Percentiles rank a stretch among this genome's conserved stretches.
Conservation (phyloP, 139 green algal species). For the Protoeuglena noctilucae region DNA sequence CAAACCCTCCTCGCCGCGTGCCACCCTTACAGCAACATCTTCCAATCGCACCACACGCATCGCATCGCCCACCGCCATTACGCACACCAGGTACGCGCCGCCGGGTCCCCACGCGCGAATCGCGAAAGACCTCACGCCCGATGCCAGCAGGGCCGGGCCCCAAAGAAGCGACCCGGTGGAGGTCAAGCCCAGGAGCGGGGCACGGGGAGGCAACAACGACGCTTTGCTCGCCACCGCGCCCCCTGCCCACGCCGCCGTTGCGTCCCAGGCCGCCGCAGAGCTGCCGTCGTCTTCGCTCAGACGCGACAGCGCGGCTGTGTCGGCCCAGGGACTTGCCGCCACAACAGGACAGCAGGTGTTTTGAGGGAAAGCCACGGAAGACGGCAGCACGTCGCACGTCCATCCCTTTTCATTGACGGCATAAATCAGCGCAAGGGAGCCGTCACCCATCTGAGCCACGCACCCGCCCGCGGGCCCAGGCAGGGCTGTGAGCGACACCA, state of each 20-base stretch:
- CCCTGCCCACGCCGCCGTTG: slow-evolving; percentile 6
- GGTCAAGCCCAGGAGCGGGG: slow-evolving; percentile 38
- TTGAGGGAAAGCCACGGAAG: no score
- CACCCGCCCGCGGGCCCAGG: not conserved
- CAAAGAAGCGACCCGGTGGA: slow-evolving; percentile 32
- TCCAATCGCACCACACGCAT: slow-evolving; percentile 32
- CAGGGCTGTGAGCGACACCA: not conserved
- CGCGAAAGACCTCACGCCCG: slow-evolving; percentile 39
- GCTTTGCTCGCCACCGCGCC: not conserved
- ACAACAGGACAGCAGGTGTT: no score
- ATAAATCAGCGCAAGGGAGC: not conserved
- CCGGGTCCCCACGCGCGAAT: slow-evolving; percentile 24
- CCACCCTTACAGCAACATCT: slow-evolving; percentile 10
- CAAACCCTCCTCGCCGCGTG: not conserved
- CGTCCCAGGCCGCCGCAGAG: slow-evolving; percentile 8
- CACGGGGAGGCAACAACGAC: slow-evolving; percentile 3
- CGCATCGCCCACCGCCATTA: slow-evolving; percentile 22
- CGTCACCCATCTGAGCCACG: not conserved
- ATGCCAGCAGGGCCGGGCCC: slow-evolving; percentile 23
- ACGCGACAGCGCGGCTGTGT: not conserved
- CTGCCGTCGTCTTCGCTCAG: not conserved
- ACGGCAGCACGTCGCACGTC: no score
- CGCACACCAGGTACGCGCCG: slow-evolving; percentile 58
- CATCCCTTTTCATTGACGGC: no score
- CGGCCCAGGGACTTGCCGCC: no score